phyloP scores from a whole-genome alignment of 805 yeast species.

The Diddensiella santjacobensis region DNA sequence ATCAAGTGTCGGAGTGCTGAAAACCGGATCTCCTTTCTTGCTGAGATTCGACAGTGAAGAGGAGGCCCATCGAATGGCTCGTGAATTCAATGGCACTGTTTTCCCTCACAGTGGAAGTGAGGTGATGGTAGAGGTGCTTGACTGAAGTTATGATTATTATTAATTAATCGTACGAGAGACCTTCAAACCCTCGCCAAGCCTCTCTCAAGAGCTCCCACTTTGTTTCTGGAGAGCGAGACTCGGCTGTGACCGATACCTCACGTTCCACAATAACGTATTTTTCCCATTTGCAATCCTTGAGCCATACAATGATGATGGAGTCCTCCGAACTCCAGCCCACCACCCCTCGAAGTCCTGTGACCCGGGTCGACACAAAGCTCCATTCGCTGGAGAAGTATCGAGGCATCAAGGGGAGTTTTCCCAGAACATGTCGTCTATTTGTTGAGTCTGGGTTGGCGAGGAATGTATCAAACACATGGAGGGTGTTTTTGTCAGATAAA shows the following conservation, averaged over 20 bases:
- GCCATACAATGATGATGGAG: constrained; percentile 71
- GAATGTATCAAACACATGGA: constrained; percentile 73
- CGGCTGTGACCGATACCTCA: constrained; percentile 21
- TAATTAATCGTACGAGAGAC: constrained; percentile 43
- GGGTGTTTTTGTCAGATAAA: constrained; percentile 81
- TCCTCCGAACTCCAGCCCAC: constrained; percentile 79
- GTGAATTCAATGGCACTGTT: constrained; percentile 27
- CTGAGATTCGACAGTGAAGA: constrained; percentile 30
- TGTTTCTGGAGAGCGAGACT: constrained; percentile 29
- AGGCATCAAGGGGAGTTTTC: constrained; percentile 62
- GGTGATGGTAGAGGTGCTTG: constrained; percentile 32
- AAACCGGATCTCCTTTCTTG: constrained; percentile 31
- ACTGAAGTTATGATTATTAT: constrained; percentile 15
- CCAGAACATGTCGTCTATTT: constrained; percentile 60
- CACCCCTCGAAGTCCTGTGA: constrained; percentile 43
- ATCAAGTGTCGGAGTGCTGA: constrained; percentile 21
- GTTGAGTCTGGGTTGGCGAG: constrained; percentile 22
- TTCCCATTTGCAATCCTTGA: constrained; percentile 71
- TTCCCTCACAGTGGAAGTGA: constrained; percentile 29
- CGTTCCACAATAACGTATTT: constrained; percentile 68
- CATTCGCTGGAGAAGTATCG: constrained; percentile 78
- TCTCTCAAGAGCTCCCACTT: constrained; percentile 60
- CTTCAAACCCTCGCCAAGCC: constrained; percentile 64
- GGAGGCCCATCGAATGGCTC: constrained; percentile 31
- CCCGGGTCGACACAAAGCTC: constrained; percentile 76